Percentiles rank a stretch among this genome's conserved stretches.
Conservation (phyloP, 2,329 filamentous ascomycete species). For the Biscogniauxia mediterranea region DNA sequence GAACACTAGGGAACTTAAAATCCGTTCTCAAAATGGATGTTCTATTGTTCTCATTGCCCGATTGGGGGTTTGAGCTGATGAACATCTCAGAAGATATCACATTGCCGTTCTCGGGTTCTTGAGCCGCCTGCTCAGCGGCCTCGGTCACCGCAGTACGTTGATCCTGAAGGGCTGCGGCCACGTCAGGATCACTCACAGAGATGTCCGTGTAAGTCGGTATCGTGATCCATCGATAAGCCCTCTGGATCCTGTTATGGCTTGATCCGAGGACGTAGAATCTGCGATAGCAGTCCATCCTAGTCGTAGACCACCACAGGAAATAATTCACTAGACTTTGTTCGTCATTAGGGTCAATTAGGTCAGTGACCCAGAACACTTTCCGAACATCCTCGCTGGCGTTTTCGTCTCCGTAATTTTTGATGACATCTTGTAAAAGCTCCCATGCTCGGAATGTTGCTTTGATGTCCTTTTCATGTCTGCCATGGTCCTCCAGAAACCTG, state of each 20-base stretch:
- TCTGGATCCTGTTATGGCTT: slow-evolving; percentile 20
- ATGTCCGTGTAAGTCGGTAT: slow-evolving; percentile 38
- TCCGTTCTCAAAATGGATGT: background rate
- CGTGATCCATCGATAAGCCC: slow-evolving; percentile 31
- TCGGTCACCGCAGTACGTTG: slow-evolving; percentile 4
- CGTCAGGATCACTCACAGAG: slow-evolving; percentile 39
- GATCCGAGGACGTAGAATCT: slow-evolving; percentile 58
- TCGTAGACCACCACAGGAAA: slow-evolving; percentile 58
- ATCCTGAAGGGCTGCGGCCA: slow-evolving; percentile 16
- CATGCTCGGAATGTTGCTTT: slow-evolving; percentile 22
- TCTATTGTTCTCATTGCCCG: background rate
- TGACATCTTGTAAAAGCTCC: slow-evolving; percentile 28
- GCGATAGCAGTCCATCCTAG: slow-evolving; percentile 49
- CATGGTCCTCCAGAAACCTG: slow-evolving; percentile 10
- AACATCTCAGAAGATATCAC: slow-evolving; percentile 11
- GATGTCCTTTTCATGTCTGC: slow-evolving; percentile 20
- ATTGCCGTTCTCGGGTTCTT: slow-evolving; percentile 5
- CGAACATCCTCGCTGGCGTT: slow-evolving; percentile 32
- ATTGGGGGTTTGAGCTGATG: background rate
- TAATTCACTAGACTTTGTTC: slow-evolving; percentile 63
- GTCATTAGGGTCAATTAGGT: slow-evolving; percentile 53
- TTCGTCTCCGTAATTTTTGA: slow-evolving; percentile 30
- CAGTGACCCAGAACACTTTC: slow-evolving; percentile 45
- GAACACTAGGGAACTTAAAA: slow-evolving; percentile 8
- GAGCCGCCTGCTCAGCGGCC: background rate